Evolutionary conservation across 805 yeast species (phyloP).

Genomic region (Kluyveromyces nonfermentans): DNA sequence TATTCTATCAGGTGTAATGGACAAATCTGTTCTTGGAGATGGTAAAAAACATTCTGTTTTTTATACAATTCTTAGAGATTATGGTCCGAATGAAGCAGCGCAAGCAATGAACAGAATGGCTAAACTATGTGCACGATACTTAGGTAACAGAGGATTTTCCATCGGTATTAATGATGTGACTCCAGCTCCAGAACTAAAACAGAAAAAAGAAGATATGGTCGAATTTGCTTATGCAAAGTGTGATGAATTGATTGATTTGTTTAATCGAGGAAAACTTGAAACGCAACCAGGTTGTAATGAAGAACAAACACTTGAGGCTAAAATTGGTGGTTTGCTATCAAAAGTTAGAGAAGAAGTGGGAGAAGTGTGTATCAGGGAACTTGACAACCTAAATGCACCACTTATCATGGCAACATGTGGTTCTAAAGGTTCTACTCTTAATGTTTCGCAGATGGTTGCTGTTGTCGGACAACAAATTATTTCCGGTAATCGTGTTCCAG

Average conservation of each 20-base stretch:
- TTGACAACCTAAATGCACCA: conserved; percentile 88
- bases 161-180: conserved; percentile 97
- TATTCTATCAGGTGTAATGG: conserved; percentile 91
- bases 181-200: conserved; percentile 70
- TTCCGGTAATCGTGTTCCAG: conserved; percentile 97
- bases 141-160: conserved; percentile 93
- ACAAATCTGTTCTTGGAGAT: conserved; percentile 90
- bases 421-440: conserved; percentile 94
- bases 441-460: conserved; percentile 99
- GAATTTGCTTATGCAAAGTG: conserved; percentile 85
- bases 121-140: conserved; percentile 89
- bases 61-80: conserved; percentile 89
- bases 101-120: conserved; percentile 98
- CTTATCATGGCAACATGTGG: conserved; percentile 99
- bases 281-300: conserved; percentile 99
- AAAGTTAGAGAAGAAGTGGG: conserved; percentile 99
- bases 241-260: conserved; percentile 77
- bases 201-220: conserved; percentile 78
- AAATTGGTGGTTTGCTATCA: conserved; percentile 90
- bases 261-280: conserved; percentile 79
- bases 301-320: conserved; percentile 95
- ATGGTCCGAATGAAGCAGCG: conserved; percentile 95
- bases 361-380: conserved; percentile 89
- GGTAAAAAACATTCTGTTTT: conserved; percentile 97
- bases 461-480: conserved; percentile 99